These are phyloP conservation scores for Petunia hybrid DNA, from an alignment of 305 asterid genomes.

Conservation along the genomic window DNA sequence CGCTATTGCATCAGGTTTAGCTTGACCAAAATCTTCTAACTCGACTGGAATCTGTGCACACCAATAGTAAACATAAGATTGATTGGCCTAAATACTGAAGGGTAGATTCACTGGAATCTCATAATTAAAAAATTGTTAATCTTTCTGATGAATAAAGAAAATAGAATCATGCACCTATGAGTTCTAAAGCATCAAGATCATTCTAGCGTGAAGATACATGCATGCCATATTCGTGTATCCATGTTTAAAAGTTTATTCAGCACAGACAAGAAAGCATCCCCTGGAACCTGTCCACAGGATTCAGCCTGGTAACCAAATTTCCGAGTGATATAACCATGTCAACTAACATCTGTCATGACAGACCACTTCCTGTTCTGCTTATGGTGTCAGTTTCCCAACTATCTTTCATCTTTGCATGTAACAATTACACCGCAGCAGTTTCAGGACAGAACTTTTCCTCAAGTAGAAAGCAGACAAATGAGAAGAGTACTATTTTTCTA, in stretches of 20 bases:
- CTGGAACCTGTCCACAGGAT: neutral
- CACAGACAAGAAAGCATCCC: constrained; percentile 9
- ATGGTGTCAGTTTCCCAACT: neutral
- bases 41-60: constrained; percentile 69
- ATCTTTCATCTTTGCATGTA: constrained; percentile 13
- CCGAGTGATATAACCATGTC: constrained; percentile 5
- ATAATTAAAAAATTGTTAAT: neutral
- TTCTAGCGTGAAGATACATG: neutral
- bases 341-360: constrained; percentile 1
- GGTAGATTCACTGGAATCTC: constrained; percentile 17
- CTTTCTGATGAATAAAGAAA: neutral
- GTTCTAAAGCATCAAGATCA: constrained; percentile 3
- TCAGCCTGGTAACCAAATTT: neutral
- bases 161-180: neutral
- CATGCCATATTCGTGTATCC: neutral
- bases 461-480: neutral
- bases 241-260: neutral
- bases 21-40: constrained; percentile 82
- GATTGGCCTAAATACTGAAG: neutral
- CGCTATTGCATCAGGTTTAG: constrained; percentile 92
- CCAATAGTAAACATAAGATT: constrained; percentile 25
- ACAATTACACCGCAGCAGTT: constrained; percentile 11
- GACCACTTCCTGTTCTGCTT: neutral
- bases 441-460: neutral
- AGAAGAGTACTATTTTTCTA: neutral